These are phyloP conservation scores for Barnettozyma californica DNA, from an alignment of 805 yeast genomes.

Conservation along the genomic window DNA sequence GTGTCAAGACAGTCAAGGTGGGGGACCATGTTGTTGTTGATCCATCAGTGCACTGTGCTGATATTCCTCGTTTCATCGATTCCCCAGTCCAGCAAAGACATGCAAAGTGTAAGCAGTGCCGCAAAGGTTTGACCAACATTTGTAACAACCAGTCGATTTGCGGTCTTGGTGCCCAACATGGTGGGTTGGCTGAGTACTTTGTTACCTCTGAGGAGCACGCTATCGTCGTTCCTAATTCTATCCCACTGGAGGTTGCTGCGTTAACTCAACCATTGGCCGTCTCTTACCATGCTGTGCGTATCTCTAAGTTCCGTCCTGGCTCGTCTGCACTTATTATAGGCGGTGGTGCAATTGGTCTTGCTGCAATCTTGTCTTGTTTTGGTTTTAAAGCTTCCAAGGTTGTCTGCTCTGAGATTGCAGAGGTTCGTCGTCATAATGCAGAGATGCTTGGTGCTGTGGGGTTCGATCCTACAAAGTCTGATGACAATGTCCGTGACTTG, in stretches of 20 bases:
- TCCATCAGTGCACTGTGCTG: constrained; percentile 55
- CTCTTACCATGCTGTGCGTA: constrained; percentile 53
- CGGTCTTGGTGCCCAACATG: constrained; percentile 54
- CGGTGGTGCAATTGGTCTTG: constrained; percentile 51
- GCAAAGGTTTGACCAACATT: constrained; percentile 45
- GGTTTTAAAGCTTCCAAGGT: constrained; percentile 39
- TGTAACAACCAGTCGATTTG: constrained; percentile 44
- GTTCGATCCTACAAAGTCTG: constrained; percentile 42
- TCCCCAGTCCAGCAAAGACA: constrained; percentile 24
- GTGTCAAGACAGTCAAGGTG: constrained; percentile 36
- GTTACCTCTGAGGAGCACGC: constrained; percentile 37
- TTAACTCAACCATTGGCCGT: constrained; percentile 55
- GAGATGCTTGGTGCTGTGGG: constrained; percentile 40
- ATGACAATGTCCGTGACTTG: constrained; percentile 33
- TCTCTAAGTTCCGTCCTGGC: constrained; percentile 35
- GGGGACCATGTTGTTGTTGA: constrained; percentile 63
- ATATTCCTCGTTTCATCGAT: constrained; percentile 36
- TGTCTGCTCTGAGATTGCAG: constrained; percentile 47
- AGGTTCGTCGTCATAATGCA: constrained; percentile 45
- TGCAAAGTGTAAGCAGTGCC: constrained; percentile 42
- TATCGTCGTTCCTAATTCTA: constrained; percentile 35
- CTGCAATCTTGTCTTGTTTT: constrained; percentile 44
- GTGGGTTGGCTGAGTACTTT: constrained; percentile 48
- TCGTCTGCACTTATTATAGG: constrained; percentile 46
- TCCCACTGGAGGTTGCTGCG: constrained; percentile 43